These are phyloP conservation scores for Ceratobasidium papillatum DNA, from an alignment of 1,284 basidiomycete species.

Conservation along the genomic window DNA sequence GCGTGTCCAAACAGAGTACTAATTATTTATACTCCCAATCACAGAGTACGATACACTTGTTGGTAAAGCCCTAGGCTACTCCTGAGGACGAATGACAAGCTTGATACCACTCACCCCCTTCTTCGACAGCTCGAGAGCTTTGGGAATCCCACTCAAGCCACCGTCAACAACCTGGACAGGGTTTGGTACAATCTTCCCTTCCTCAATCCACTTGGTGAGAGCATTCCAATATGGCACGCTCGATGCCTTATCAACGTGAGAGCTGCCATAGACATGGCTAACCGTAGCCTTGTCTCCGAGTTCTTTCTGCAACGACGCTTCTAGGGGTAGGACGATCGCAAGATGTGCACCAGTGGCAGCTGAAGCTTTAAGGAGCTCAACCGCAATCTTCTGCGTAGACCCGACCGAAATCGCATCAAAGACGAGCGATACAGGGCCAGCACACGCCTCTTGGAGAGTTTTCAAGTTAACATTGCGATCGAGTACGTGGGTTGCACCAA, in stretches of 20 bases:
- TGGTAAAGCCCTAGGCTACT: too few relatives aligned
- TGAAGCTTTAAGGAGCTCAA: constrained; percentile 46
- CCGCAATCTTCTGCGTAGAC: constrained; percentile 50
- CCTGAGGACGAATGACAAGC: constrained; percentile 29
- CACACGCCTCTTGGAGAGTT: constrained; percentile 49
- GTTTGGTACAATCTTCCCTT: constrained; percentile 23
- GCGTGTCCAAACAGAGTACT: too few relatives aligned
- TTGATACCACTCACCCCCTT: constrained; percentile 41
- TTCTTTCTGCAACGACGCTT: background rate
- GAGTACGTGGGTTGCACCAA: constrained; percentile 65
- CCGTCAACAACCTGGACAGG: constrained; percentile 11
- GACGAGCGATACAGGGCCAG: constrained; percentile 47
- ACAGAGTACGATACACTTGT: too few relatives aligned
- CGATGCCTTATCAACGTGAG: background rate
- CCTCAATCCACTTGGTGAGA: constrained; percentile 21
- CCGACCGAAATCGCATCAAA: constrained; percentile 55
- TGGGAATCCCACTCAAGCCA: background rate
- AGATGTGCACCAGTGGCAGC: constrained; percentile 15
- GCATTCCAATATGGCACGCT: constrained; percentile 14
- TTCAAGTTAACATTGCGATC: constrained; percentile 55
- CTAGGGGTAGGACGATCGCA: background rate
- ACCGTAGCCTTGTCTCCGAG: constrained; percentile 8
- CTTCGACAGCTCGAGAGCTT: background rate
- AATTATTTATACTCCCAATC: too few relatives aligned
- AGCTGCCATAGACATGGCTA: constrained; percentile 4